Percentiles rank a stretch among this genome's conserved stretches.
Conservation (phyloP, 73 alveolate genomes). For the Paramecium biaurelia region DNA sequence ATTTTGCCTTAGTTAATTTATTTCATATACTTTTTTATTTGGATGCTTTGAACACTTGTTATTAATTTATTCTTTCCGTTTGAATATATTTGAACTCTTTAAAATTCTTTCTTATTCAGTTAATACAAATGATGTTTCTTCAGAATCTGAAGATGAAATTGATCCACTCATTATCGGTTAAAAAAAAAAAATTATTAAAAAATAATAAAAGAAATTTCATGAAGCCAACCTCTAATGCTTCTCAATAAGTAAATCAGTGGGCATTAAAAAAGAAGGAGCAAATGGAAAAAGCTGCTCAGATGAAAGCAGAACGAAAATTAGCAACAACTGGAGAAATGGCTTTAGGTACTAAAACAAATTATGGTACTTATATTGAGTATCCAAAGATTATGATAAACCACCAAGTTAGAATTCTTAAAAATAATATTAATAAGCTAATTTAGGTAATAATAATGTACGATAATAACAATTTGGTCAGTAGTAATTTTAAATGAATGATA, state of each 20-base stretch:
- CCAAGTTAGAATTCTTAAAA: background rate
- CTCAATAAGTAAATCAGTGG: constrained; percentile 31
- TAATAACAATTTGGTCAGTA: background rate
- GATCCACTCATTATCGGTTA: constrained; percentile 27
- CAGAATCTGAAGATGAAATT: constrained; percentile 8
- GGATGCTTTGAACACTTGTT: constrained; percentile 36
- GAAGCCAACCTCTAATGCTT: constrained; percentile 10
- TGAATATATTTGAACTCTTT: constrained; percentile 27
- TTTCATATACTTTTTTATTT: background rate
- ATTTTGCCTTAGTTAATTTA: constrained; percentile 14
- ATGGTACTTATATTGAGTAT: background rate
- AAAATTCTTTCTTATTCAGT: background rate
- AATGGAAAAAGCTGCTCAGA: constrained; percentile 13
- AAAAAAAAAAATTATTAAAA: background rate
- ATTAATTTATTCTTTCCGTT: background rate
- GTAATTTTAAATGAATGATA: background rate
- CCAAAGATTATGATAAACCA: constrained; percentile 14
- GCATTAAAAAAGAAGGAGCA: constrained; percentile 27
- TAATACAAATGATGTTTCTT: background rate
- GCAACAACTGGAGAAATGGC: constrained; percentile 63
- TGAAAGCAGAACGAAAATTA: constrained; percentile 56
- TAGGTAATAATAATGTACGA: background rate
- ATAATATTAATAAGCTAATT: background rate
- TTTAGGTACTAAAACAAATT: constrained; percentile 36
- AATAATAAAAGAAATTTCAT: constrained; percentile 9